A percentile compares a stretch with the other conserved stretches of the same genome.
Evolutionary conservation across 2,329 filamentous ascomycete species (phyloP).

Genomic region (Zymoseptoria crescenta): DNA sequence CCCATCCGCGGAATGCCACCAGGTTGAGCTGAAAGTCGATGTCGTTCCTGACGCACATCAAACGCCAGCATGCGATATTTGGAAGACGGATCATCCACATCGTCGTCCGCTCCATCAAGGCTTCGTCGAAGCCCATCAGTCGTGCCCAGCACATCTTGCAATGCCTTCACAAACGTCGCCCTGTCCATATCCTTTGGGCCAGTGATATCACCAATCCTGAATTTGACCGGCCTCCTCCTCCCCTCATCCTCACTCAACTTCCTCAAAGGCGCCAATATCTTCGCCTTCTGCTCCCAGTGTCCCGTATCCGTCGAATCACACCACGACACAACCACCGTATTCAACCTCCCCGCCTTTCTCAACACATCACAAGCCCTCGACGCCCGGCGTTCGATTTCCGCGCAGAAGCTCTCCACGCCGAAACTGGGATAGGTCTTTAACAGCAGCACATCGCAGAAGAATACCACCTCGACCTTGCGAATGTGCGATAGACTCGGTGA

Average conservation of each 20-base stretch:
- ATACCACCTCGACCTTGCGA: conserved; percentile 27
- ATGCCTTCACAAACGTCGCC: conserved; percentile 15
- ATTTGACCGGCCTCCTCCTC: conserved; percentile 9
- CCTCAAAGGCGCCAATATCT: conserved; percentile 20
- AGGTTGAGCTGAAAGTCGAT: conserved; percentile 4
- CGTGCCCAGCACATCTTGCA: conserved; percentile 18
- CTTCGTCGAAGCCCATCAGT: background rate
- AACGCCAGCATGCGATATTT: conserved; percentile 22
- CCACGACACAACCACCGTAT: conserved; percentile 25
- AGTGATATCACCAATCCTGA: conserved; percentile 22
- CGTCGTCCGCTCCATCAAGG: conserved; percentile 7
- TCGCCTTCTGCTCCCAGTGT: conserved; percentile 22
- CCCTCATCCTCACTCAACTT: conserved; percentile 8
- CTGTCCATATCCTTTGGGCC: conserved; percentile 19
- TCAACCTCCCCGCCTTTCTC: conserved; percentile 16
- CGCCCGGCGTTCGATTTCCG: conserved; percentile 24
- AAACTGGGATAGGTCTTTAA: conserved; percentile 27
- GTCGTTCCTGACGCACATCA: conserved; percentile 21
- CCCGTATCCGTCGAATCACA: conserved; percentile 25
- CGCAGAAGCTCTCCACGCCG: conserved; percentile 24
- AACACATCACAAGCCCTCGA: conserved; percentile 25
- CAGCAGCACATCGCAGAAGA: conserved; percentile 28
- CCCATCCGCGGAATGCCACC: conserved; percentile 5
- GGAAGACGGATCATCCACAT: conserved; percentile 6
- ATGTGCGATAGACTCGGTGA: conserved; percentile 18